Conservation (phyloP, 1,284 basidiomycete genomes). For the Cryptococcus sp. region DNA sequence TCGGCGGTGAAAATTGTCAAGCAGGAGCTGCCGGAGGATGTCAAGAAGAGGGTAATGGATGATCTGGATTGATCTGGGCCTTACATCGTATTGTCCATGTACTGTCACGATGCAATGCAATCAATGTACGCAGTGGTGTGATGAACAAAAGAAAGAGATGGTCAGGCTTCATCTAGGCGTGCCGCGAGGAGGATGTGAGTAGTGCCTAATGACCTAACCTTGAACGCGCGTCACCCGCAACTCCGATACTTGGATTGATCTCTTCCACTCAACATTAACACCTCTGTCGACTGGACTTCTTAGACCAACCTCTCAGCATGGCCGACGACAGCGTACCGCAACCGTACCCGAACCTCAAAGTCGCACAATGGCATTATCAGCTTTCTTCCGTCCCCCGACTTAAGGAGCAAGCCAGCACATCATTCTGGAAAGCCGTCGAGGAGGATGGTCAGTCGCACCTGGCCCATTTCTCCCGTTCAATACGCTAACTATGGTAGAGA, state of each 20-base stretch:
- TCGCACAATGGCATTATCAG: slow-evolving; percentile 71
- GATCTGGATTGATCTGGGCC: not conserved
- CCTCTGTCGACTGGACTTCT: no score
- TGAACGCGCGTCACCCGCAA: no score
- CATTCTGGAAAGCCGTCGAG: slow-evolving; percentile 70
- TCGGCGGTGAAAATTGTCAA: slow-evolving; percentile 4
- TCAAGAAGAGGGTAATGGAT: not conserved
- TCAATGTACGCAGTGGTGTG: no score
- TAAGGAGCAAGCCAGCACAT: slow-evolving; percentile 61
- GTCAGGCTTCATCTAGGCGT: no score
- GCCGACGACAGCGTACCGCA: slow-evolving; percentile 70
- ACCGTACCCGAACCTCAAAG: slow-evolving; percentile 75
- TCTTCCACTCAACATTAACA: not conserved
- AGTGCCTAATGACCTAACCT: not conserved
- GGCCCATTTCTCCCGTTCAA: not conserved
- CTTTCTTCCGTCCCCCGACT: slow-evolving; percentile 61
- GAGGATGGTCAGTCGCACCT: slow-evolving; percentile 62
- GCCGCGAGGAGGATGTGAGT: no score
- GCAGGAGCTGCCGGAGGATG: not conserved
- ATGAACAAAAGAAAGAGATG: no score
- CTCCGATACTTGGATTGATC: not conserved
- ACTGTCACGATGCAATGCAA: no score
- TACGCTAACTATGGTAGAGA: slow-evolving; percentile 52
- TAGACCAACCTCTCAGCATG: no score
- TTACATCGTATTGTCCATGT: no score